phyloP scores from a whole-genome alignment of 805 yeast species.

The Dipodascopsis uninucleata region DNA sequence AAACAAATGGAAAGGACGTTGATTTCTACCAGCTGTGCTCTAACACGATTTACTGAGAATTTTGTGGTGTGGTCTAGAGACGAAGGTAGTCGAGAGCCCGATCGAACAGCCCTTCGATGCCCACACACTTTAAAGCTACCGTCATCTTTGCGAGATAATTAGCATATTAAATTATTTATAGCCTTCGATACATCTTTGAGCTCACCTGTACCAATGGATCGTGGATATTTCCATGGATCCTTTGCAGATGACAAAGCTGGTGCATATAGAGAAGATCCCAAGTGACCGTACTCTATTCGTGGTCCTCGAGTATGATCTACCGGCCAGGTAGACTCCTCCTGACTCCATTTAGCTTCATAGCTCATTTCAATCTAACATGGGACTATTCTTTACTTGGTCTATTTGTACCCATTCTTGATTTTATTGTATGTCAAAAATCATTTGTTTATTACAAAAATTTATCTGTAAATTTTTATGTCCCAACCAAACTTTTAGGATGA shows the following conservation, averaged over 20 bases:
- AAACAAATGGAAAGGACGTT: no score
- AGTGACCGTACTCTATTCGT: constrained; percentile 45
- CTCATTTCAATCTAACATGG: no score
- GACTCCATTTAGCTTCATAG: no score
- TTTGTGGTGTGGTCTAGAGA: not conserved
- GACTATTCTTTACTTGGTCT: no score
- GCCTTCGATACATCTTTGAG: constrained; percentile 15
- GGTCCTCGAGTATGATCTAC: constrained; percentile 40
- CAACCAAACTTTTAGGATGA: no score
- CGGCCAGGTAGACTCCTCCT: no score
- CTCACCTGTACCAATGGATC: constrained; percentile 23
- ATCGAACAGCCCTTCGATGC: constrained; percentile 2
- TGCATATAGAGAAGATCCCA: constrained; percentile 37
- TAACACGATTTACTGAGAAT: constrained; percentile 15
- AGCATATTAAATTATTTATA: not conserved
- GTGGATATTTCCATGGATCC: constrained; percentile 30
- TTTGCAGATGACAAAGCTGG: constrained; percentile 29
- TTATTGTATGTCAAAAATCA: no score
- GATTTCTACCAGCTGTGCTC: no score
- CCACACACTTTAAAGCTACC: constrained; percentile 4
- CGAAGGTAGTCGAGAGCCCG: constrained; percentile 4
- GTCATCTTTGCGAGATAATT: constrained; percentile 4
- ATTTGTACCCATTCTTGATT: no score
- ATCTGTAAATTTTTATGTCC: no score
- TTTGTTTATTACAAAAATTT: no score